Evolutionary conservation across 1,284 basidiomycete species (phyloP), one percentile per base, ranked within the genome.

Genomic region (Puccinia polysora): DNA sequence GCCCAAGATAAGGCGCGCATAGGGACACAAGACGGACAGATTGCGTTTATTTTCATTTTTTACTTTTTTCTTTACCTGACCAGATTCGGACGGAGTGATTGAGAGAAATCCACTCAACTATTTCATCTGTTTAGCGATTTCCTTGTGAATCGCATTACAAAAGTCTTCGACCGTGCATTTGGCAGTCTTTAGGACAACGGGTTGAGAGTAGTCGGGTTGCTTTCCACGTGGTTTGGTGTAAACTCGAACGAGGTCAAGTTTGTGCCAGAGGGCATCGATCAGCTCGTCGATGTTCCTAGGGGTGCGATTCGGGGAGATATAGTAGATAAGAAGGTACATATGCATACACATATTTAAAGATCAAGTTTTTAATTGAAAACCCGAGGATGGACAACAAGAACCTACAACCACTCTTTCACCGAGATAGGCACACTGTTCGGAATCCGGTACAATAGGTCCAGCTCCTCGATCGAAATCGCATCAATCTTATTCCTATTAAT

Each of bases 381-480:
- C 55, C n/a, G 30, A 23, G 14, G 23, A 6, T 30, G 15, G 5
- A 32, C 18, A 14, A 5, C 20, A 30, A 53, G 32, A 40, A 36
- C 20, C 4, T 34, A 70, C 77, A 97, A 84, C 95, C 95, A 98
- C 79, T 92, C 87, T 75, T 86, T 86, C 8, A 91, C 93, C 18
- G 90, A 93, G 79, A 99, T 86, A 4, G 96, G 96, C 5, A 97
- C 95, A 73, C 90, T 92, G 81, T 91, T 86, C 18, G 96, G 96
- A 76, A 98, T 97, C 81, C 82, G 84, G 80, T 82, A 94, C 81
- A 99, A 83, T 65, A 98, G 85, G 81, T 98, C 94, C 49, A 99
- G 86, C 81, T 99, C 96, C 81, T 99, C 93, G 80, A 98, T 97
- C 73, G 91, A 95, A 78, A 98, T 95, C 20, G 90, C 92, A 80